These are phyloP conservation scores for Volvox africanus DNA, from an alignment of 139 green algal genomes.

Conservation along the genomic window DNA sequence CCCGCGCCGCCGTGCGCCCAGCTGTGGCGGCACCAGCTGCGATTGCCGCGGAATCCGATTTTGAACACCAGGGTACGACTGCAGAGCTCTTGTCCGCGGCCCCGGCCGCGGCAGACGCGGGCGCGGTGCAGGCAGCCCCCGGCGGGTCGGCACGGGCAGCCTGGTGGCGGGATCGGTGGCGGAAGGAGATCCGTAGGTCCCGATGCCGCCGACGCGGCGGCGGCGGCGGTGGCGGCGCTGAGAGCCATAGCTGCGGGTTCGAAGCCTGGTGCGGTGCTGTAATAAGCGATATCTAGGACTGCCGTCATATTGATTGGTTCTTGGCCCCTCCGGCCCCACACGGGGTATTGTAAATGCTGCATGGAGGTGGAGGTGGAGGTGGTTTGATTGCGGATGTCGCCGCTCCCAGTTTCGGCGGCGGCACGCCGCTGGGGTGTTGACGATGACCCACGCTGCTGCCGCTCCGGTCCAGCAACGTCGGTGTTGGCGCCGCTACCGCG, in stretches of 20 bases:
- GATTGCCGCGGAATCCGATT: slow-evolving; percentile 24
- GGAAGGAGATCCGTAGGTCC: not conserved
- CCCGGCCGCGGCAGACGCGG: slow-evolving; percentile 5
- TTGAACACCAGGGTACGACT: slow-evolving; percentile 11
- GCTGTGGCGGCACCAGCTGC: slow-evolving; percentile 35
- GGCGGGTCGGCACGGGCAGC: slow-evolving; percentile 36
- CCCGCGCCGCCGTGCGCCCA: slow-evolving; percentile 44
- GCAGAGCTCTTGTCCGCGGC: slow-evolving; percentile 40
- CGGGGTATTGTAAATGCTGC: not conserved
- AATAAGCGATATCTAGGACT: slow-evolving; percentile 12
- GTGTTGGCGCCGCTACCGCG: not conserved
- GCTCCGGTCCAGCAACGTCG: not conserved
- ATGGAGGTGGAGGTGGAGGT: no score
- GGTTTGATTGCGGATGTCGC: not conserved
- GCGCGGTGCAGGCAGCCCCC: slow-evolving; percentile 31
- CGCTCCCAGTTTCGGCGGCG: not conserved
- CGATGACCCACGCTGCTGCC: not conserved
- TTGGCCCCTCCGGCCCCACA: not conserved
- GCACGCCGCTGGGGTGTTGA: not conserved
- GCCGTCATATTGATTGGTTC: not conserved
- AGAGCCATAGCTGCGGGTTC: not conserved
- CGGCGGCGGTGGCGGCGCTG: not conserved
- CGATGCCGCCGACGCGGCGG: not conserved
- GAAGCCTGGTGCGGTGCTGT: not conserved
- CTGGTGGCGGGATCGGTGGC: slow-evolving; percentile 7